Conservation (phyloP, 148 eudicot genomes). For the Tetragonia tetragonoides region DNA sequence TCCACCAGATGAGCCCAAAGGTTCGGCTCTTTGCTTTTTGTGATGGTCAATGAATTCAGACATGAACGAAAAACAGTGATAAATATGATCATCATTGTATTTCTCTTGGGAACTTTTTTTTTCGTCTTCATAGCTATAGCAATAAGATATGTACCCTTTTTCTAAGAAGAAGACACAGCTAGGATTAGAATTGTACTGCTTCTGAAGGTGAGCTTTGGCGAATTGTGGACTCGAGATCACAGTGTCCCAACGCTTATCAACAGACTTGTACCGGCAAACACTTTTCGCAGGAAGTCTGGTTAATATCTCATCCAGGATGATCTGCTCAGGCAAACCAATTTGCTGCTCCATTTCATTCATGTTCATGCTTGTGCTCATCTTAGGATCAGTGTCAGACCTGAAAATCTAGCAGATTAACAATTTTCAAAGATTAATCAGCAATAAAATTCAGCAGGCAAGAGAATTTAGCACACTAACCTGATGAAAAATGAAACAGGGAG, state of each 20-base stretch:
- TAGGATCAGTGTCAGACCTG: too few species aligned
- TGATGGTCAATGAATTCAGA: too few species aligned
- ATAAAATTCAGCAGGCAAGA: too few species aligned
- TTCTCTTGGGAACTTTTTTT: background rate
- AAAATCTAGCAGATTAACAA: too few species aligned
- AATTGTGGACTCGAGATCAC: background rate
- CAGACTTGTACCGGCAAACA: background rate
- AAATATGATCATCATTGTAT: background rate
- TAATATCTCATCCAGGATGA: background rate
- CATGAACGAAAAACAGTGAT: too few species aligned
- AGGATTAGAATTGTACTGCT: background rate
- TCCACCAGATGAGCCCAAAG: background rate
- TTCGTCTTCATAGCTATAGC: constrained; percentile 1
- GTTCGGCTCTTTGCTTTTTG: background rate
- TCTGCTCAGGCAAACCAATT: background rate
- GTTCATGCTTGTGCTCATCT: background rate
- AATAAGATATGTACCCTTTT: background rate
- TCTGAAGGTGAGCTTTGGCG: background rate
- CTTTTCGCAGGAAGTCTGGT: background rate
- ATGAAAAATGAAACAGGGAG: too few species aligned
- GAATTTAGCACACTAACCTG: too few species aligned
- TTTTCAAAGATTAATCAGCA: too few species aligned
- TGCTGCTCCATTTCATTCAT: background rate
- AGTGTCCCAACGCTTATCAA: background rate
- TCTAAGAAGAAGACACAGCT: background rate